Conservation (phyloP, 2,329 filamentous ascomycete genomes). For the Aspergillus latus region DNA sequence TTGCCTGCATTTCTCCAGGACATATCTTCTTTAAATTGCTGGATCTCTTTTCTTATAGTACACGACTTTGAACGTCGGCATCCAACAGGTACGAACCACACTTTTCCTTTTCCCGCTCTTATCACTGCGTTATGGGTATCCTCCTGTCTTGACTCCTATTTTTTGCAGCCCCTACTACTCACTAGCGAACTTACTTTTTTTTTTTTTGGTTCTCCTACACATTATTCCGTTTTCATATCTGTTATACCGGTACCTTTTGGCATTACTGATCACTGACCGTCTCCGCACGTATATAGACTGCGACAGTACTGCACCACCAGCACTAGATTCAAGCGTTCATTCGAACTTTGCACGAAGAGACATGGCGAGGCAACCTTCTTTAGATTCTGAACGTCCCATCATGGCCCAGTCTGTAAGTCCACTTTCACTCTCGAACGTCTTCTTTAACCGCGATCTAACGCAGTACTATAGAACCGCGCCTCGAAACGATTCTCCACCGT, state of each 20-base stretch:
- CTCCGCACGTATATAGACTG: not conserved
- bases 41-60: no score
- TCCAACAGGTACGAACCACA: not conserved
- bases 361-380: constrained; percentile 45
- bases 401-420: constrained; percentile 53
- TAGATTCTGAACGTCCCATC: constrained; percentile 57
- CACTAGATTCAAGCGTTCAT: not conserved
- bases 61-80: not conserved
- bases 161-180: not conserved
- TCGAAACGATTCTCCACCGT: constrained; percentile 57
- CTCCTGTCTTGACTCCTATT: constrained; percentile 1
- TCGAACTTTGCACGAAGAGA: not conserved
- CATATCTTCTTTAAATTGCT: no score
- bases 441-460: constrained; percentile 8
- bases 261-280: constrained; percentile 1
- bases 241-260: not conserved
- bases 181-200: not conserved
- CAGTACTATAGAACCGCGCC: constrained; percentile 44
- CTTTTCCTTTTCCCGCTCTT: not conserved
- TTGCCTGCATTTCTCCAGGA: not conserved
- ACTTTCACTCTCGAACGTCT: not conserved
- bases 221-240: not conserved
- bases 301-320: not conserved
- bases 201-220: not conserved
- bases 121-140: not conserved